These are phyloP conservation scores for Hermanozyma aechmeae DNA, from an alignment of 805 yeast genomes.

Conservation along the genomic window DNA sequence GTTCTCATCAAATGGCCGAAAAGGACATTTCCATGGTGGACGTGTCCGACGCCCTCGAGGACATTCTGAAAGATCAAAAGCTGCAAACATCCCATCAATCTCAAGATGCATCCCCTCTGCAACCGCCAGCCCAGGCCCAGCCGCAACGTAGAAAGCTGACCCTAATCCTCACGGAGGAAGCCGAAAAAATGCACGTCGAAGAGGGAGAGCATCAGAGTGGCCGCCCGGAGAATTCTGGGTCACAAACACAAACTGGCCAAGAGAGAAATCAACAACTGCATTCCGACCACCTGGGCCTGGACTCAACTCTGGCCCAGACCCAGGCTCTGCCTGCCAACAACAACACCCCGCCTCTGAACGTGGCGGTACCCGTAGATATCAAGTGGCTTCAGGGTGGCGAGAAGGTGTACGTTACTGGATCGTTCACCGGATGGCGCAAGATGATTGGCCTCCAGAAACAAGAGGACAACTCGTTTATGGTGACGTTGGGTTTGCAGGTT, in stretches of 20 bases:
- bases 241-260: no score
- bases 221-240: no score
- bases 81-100: no score
- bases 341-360: not conserved
- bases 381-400: slow-evolving; percentile 96
- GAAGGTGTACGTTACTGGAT: slow-evolving; percentile 92
- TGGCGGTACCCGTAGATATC: slow-evolving; percentile 51
- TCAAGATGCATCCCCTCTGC: no score
- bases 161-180: slow-evolving; percentile 59
- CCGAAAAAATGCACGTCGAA: slow-evolving; percentile 40
- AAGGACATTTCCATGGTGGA: slow-evolving; percentile 37
- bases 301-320: no score
- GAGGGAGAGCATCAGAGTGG: slow-evolving; percentile 19
- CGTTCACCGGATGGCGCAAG: slow-evolving; percentile 96
- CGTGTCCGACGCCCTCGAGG: slow-evolving; percentile 24
- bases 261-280: no score
- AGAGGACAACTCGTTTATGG: slow-evolving; percentile 46
- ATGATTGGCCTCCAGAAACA: slow-evolving; percentile 77
- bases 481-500: slow-evolving; percentile 70
- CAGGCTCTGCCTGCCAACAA: no score
- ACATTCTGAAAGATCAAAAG: slow-evolving; percentile 5
- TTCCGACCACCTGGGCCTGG: no score
- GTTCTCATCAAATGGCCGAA: slow-evolving; percentile 7
- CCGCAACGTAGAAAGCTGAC: slow-evolving; percentile 59
- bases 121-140: slow-evolving; percentile 4